Evolutionary conservation across 768 basidiomycete species (phyloP).

Genomic region (Crucibulum laeve): DNA sequence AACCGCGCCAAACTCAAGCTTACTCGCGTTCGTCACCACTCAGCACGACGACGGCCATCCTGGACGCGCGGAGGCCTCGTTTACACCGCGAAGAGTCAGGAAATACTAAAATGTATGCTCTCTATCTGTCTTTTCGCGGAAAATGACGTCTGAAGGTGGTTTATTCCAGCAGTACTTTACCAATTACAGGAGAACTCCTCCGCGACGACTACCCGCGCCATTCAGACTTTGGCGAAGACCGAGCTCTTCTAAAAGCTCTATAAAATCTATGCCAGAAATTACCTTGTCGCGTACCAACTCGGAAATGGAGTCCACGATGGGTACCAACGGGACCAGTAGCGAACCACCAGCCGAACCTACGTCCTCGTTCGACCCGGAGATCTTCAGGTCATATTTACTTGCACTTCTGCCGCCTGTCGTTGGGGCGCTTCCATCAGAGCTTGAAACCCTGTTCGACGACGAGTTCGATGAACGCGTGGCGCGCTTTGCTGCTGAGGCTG

Average conservation of each 20-base stretch:
- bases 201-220: constrained; percentile 14
- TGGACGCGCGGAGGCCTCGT: constrained; percentile 13
- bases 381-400: constrained; percentile 69
- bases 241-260: constrained; percentile 13
- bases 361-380: constrained; percentile 57
- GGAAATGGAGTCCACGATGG: constrained; percentile 19
- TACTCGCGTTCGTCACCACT: background rate
- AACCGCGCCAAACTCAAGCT: background rate
- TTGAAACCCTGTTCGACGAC: constrained; percentile 65
- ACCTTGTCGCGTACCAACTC: background rate
- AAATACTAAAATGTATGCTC: constrained; percentile 7
- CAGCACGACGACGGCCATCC: background rate
- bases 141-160: constrained; percentile 12
- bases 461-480: constrained; percentile 73
- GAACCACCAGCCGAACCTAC: constrained; percentile 19
- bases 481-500: constrained; percentile 72
- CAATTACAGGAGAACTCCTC: constrained; percentile 18
- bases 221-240: constrained; percentile 17
- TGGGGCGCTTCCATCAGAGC: constrained; percentile 62
- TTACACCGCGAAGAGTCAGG: constrained; percentile 7
- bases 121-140: constrained; percentile 4
- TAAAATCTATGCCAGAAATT: constrained; percentile 10
- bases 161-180: constrained; percentile 23
- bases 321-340: constrained; percentile 21
- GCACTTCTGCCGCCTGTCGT: constrained; percentile 76